Percentiles rank a stretch among this genome's conserved stretches.
Conservation (phyloP, 768 basidiomycete species). For the Auricularia sp. region DNA sequence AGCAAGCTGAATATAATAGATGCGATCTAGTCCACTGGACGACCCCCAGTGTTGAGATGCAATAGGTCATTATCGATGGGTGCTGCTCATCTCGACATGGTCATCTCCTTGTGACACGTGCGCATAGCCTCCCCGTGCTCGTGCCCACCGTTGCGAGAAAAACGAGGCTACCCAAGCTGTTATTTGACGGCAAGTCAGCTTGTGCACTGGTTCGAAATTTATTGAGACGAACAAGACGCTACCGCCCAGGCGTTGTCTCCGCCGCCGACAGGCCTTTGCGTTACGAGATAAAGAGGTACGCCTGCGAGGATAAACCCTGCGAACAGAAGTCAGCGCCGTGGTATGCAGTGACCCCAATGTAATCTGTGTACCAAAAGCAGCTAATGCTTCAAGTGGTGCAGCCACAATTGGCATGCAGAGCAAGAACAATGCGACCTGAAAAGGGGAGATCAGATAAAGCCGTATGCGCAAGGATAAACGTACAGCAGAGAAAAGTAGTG, state of each 20-base stretch:
- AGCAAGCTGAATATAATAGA: constrained; percentile 1
- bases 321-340: background rate
- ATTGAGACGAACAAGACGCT: constrained; percentile 2
- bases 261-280: constrained; percentile 25
- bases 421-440: constrained; percentile 76
- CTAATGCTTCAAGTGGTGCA: constrained; percentile 78
- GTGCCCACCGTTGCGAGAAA: constrained; percentile 41
- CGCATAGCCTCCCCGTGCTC: constrained; percentile 46
- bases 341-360: background rate
- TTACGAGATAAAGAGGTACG: constrained; percentile 75
- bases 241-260: constrained; percentile 5
- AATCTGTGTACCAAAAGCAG: constrained; percentile 62
- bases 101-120: constrained; percentile 71
- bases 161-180: constrained; percentile 35
- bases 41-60: background rate
- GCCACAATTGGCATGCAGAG: constrained; percentile 92
- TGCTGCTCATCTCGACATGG: constrained; percentile 54
- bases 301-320: constrained; percentile 71
- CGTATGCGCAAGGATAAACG: constrained; percentile 20
- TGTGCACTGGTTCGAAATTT: constrained; percentile 29
- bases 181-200: constrained; percentile 7
- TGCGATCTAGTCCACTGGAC: background rate
- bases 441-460: background rate
- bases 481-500: constrained; percentile 80
- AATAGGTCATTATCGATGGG: background rate